Conservation (phyloP, 1,139 yeast genomes). For the Geotrichum macrosporum region DNA sequence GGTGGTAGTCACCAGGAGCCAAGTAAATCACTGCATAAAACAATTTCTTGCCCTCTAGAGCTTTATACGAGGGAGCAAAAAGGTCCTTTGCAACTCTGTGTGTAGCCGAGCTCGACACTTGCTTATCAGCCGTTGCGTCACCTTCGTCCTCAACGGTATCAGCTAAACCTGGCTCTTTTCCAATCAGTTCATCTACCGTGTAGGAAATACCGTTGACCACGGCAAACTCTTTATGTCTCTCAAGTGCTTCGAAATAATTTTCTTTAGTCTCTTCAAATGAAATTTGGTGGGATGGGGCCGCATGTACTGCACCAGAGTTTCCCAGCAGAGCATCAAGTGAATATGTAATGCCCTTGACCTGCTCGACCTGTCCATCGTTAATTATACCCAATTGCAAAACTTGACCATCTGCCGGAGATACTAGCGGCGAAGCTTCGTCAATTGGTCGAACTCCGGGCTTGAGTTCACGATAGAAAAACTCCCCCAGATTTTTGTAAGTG, state of each 20-base stretch:
- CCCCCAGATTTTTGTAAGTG: slow-evolving; percentile 74
- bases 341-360: slow-evolving; percentile 93
- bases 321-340: slow-evolving; percentile 87
- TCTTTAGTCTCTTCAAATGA: slow-evolving; percentile 38
- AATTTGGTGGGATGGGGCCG: slow-evolving; percentile 58
- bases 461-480: slow-evolving; percentile 81
- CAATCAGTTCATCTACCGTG: slow-evolving; percentile 64
- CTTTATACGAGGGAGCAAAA: slow-evolving; percentile 30
- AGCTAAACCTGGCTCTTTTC: slow-evolving; percentile 37
- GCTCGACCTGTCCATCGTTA: slow-evolving; percentile 81
- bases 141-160: slow-evolving; percentile 33
- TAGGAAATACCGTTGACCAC: slow-evolving; percentile 69
- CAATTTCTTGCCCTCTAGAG: slow-evolving; percentile 49
- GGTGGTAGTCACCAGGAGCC: slow-evolving; percentile 98
- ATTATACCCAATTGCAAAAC: slow-evolving; percentile 81
- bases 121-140: slow-evolving; percentile 33
- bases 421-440: slow-evolving; percentile 55
- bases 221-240: slow-evolving; percentile 73
- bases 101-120: slow-evolving; percentile 23
- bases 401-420: slow-evolving; percentile 91
- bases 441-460: slow-evolving; percentile 78
- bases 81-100: slow-evolving; percentile 30
- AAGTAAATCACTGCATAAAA: slow-evolving; percentile 87
- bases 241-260: slow-evolving; percentile 33
- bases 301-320: slow-evolving; percentile 41